Percentiles rank a stretch among this genome's conserved stretches.
These are phyloP conservation scores for Pestalotiopsis fici DNA, from an alignment of 2,329 filamentous ascomycete genomes.

Conservation along the genomic window DNA sequence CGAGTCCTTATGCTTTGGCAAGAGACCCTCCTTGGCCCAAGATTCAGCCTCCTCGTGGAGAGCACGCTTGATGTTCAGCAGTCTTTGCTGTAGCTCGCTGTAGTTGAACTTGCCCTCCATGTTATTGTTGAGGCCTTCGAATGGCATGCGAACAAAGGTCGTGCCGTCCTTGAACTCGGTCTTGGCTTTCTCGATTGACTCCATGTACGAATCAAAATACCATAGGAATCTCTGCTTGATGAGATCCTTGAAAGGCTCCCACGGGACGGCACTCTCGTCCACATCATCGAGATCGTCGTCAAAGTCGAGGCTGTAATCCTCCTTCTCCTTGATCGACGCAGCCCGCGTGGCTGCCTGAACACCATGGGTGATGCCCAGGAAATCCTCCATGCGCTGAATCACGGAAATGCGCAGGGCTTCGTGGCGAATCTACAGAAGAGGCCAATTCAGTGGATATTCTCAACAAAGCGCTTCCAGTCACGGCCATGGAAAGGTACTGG, in stretches of 20 bases:
- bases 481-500: not conserved
- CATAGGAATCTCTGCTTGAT: constrained; percentile 91
- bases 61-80: constrained; percentile 67
- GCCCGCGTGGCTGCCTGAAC: constrained; percentile 33
- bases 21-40: constrained; percentile 73
- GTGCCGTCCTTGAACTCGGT: constrained; percentile 64
- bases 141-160: constrained; percentile 80
- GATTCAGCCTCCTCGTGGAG: constrained; percentile 70
- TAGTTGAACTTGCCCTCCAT: constrained; percentile 92
- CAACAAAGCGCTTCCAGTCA: not conserved
- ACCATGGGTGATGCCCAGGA: constrained; percentile 66
- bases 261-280: constrained; percentile 57
- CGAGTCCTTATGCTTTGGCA: constrained; percentile 63
- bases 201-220: constrained; percentile 90
- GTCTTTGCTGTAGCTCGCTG: constrained; percentile 66
- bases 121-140: constrained; percentile 73
- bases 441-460: constrained; percentile 21
- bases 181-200: constrained; percentile 66
- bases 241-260: constrained; percentile 86
- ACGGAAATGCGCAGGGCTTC: constrained; percentile 86
- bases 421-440: constrained; percentile 71
- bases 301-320: constrained; percentile 49
- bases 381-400: constrained; percentile 80
- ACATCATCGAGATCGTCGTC: constrained; percentile 42
- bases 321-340: constrained; percentile 24